Percentiles rank a stretch among this genome's conserved stretches.
Evolutionary conservation across 345 rosid genomes (phyloP).

Genomic region (Microcos paniculata): DNA sequence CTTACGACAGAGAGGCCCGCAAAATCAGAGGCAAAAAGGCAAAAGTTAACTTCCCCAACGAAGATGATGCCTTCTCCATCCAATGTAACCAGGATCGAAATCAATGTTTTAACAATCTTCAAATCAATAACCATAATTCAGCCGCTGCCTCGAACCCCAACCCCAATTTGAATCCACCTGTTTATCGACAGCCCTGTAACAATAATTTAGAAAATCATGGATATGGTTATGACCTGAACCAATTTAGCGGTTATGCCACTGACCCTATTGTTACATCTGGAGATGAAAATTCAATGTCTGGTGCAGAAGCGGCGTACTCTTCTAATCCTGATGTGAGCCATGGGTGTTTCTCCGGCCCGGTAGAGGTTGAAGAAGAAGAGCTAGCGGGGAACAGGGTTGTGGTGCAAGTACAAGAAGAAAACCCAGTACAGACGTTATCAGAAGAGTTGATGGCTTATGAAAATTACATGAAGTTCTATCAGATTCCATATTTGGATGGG

Average conservation of each 20-base stretch:
- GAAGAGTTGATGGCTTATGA: constrained; percentile 76
- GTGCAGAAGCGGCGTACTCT: constrained; percentile 12
- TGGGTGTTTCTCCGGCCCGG: neutral
- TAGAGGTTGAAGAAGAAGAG: constrained; percentile 18
- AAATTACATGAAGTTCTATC: constrained; percentile 67
- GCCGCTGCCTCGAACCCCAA: constrained; percentile 6
- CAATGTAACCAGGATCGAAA: neutral
- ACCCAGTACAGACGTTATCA: constrained; percentile 46
- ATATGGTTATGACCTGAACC: constrained; percentile 37
- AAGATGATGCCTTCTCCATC: constrained; percentile 27
- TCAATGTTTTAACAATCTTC: neutral
- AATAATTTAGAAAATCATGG: constrained; percentile 6
- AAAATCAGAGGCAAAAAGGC: constrained; percentile 80
- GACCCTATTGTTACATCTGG: constrained; percentile 22
- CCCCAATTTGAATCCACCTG: neutral
- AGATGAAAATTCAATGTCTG: constrained; percentile 30
- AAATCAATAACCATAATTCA: neutral
- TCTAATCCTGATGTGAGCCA: neutral
- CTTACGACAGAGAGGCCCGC: constrained; percentile 81
- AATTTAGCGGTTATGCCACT: constrained; percentile 8
- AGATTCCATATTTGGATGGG: constrained; percentile 67
- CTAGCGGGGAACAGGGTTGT: constrained; percentile 1
- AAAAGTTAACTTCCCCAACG: constrained; percentile 81
- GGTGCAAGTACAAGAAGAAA: constrained; percentile 32
- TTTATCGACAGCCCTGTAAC: neutral